A percentile compares a stretch with the other conserved stretches of the same genome.
These are phyloP conservation scores for Leccinum uliginosum DNA, from an alignment of 768 basidiomycete species.

Conservation along the genomic window DNA sequence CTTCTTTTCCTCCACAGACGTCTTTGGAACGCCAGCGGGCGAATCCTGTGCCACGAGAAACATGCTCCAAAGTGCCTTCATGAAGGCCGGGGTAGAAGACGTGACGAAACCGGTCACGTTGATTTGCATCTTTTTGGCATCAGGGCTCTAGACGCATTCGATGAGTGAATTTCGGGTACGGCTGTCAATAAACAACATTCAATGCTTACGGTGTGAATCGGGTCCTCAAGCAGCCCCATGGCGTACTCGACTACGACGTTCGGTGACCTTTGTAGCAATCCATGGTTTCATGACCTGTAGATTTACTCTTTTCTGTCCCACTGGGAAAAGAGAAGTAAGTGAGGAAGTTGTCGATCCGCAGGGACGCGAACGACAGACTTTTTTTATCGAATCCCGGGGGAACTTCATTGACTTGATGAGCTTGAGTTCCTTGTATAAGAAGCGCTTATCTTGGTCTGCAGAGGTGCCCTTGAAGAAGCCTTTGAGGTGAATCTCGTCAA, in stretches of 20 bases:
- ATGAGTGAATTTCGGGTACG: neutral
- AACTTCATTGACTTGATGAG: conserved; percentile 89
- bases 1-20: conserved; percentile 90
- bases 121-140: conserved; percentile 95
- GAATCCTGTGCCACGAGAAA: conserved; percentile 89
- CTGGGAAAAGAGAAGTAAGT: conserved; percentile 32
- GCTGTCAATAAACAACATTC: too few species aligned
- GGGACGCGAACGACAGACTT: conserved; percentile 36
- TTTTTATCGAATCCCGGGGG: conserved; percentile 87
- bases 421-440: conserved; percentile 92
- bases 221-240: conserved; percentile 89
- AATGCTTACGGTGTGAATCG: conserved; percentile 64
- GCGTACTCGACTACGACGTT: conserved; percentile 94
- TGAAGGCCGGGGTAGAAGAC: conserved; percentile 80
- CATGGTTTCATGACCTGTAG: conserved; percentile 88
- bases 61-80: conserved; percentile 84
- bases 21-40: conserved; percentile 83
- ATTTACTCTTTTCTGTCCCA: conserved; percentile 95
- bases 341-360: neutral
- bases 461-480: conserved; percentile 91
- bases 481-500: conserved; percentile 22
- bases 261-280: conserved; percentile 90
- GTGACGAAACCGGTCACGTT: conserved; percentile 91
- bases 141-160: conserved; percentile 57
- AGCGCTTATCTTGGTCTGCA: conserved; percentile 86